Evolutionary conservation across 1,284 basidiomycete genomes (phyloP).

Genomic region (Schizopora paradoxa): DNA sequence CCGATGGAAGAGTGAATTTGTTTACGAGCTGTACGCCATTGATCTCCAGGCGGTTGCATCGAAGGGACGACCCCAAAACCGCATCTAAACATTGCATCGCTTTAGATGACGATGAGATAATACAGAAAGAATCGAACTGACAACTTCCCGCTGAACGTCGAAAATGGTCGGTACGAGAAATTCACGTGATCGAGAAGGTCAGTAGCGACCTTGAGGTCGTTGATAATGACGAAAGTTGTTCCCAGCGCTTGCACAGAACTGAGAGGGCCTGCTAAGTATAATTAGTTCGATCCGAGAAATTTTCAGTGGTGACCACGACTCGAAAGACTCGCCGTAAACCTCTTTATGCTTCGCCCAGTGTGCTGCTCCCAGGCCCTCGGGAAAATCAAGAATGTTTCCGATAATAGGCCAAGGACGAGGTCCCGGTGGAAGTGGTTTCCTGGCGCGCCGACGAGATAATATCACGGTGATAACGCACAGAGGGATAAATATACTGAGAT

Average conservation of each 20-base stretch:
- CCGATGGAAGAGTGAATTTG: conserved; percentile 13
- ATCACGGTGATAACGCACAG: too few species aligned
- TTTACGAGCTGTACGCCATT: conserved; percentile 8
- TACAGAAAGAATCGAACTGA: not conserved
- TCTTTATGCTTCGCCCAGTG: conserved; percentile 3
- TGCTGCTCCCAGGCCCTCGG: conserved; percentile 4
- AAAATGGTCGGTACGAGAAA: conserved; percentile 12
- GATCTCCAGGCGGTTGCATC: conserved; percentile 10
- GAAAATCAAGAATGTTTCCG: conserved; percentile 9
- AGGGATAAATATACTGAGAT: too few species aligned
- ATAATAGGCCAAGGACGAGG: not conserved
- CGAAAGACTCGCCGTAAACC: conserved; percentile 9
- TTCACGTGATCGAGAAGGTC: conserved; percentile 4
- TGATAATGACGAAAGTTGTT: not conserved
- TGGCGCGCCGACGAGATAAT: too few species aligned
- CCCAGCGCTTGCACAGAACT: not conserved
- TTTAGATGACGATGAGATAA: too few species aligned
- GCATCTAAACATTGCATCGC: conserved; percentile 3
- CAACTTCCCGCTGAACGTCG: conserved; percentile 16
- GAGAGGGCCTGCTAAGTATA: not conserved
- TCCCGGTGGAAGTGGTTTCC: conserved; percentile 4
- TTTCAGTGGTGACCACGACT: not conserved
- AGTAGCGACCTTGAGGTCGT: not conserved
- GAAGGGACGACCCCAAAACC: conserved; percentile 12
- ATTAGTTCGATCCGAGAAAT: not conserved